phyloP scores from a whole-genome alignment of 1,139 yeast species.

The Williopsis jadinii region DNA sequence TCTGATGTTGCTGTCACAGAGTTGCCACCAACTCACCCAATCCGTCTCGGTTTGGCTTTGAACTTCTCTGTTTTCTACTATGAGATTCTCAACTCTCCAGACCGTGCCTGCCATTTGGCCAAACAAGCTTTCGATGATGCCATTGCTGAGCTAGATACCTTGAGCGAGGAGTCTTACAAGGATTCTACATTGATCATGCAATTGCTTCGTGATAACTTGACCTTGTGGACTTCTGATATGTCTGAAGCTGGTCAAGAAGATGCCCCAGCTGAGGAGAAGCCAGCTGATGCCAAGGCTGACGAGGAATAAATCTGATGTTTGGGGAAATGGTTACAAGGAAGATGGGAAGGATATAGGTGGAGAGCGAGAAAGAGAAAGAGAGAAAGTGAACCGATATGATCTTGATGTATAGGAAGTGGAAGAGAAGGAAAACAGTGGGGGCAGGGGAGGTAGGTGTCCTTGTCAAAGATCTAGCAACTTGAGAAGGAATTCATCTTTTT shows the following conservation, averaged over 20 bases:
- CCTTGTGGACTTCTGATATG: constrained; percentile 97
- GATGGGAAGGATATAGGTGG: neutral
- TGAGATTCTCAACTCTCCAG: constrained; percentile 96
- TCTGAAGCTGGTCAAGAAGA: constrained; percentile 73
- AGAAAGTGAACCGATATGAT: neutral
- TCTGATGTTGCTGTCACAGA: constrained; percentile 96
- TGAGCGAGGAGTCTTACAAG: constrained; percentile 96
- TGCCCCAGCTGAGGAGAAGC: constrained; percentile 49
- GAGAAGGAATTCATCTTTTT: too few species aligned
- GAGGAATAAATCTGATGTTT: constrained; percentile 19
- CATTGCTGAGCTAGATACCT: constrained; percentile 95
- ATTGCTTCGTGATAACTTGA: constrained; percentile 94
- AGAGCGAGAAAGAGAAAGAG: neutral
- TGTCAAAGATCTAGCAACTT: too few species aligned
- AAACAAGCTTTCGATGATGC: constrained; percentile 99
- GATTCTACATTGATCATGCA: constrained; percentile 98
- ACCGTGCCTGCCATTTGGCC: constrained; percentile 97
- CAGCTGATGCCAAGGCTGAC: constrained; percentile 37
- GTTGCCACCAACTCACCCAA: constrained; percentile 98
- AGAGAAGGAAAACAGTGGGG: too few species aligned
- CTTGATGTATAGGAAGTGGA: too few species aligned
- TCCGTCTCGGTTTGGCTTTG: constrained; percentile 94
- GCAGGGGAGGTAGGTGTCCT: too few species aligned
- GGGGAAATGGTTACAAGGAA: too few species aligned
- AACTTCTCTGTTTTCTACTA: constrained; percentile 97